Percentiles rank a stretch among this genome's conserved stretches.
Evolutionary conservation across 805 yeast genomes (phyloP).

Genomic region (Candida adriatica): DNA sequence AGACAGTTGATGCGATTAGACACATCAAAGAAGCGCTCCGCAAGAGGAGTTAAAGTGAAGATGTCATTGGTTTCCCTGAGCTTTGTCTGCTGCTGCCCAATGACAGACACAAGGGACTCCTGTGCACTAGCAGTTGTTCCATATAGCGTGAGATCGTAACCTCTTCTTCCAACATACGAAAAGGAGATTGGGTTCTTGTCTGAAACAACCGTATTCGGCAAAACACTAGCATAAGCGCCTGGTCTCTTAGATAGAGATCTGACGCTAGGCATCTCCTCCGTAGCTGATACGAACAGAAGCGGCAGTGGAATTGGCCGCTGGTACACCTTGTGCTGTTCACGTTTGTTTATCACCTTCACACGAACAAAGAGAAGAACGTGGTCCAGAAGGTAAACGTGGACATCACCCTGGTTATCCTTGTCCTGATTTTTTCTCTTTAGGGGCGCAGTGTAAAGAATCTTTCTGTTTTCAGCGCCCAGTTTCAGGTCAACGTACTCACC

Average conservation of each 20-base stretch:
- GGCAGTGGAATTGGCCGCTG: constrained; percentile 85
- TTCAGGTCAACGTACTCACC: constrained; percentile 85
- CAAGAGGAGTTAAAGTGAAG: constrained; percentile 68
- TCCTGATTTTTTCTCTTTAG: constrained; percentile 70
- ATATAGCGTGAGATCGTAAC: constrained; percentile 36
- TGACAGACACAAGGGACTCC: constrained; percentile 71
- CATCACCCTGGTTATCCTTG: constrained; percentile 65
- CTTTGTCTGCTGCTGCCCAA: constrained; percentile 71
- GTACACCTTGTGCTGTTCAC: constrained; percentile 87
- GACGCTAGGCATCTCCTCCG: constrained; percentile 70
- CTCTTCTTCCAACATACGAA: constrained; percentile 43
- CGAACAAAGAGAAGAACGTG: constrained; percentile 82
- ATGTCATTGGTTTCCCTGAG: constrained; percentile 69
- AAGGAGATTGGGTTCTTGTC: constrained; percentile 38
- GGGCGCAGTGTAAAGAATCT: constrained; percentile 71
- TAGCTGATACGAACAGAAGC: constrained; percentile 62
- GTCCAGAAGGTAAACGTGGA: constrained; percentile 83
- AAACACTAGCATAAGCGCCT: constrained; percentile 24
- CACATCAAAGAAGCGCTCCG: constrained; percentile 68
- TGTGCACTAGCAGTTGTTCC: constrained; percentile 49
- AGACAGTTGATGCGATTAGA: constrained; percentile 81
- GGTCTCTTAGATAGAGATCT: constrained; percentile 32
- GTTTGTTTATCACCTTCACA: constrained; percentile 77
- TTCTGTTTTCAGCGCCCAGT: constrained; percentile 73
- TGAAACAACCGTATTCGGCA: constrained; percentile 17